Conservation (phyloP, 331 rosid genomes). For the Saraca asoca region DNA sequence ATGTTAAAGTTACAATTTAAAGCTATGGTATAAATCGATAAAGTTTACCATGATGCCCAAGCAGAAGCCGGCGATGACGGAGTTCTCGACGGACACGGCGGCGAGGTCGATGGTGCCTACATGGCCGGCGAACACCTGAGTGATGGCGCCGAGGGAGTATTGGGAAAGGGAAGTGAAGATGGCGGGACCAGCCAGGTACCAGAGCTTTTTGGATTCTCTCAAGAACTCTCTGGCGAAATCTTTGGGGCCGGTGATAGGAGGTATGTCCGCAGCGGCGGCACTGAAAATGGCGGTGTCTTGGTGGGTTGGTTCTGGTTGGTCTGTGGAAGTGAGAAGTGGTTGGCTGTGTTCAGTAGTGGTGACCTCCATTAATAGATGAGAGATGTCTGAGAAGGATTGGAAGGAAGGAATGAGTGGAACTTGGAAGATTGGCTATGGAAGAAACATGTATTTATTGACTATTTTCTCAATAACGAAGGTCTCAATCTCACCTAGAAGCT, state of each 20-base stretch:
- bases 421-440: no score
- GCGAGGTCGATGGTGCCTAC: constrained; percentile 56
- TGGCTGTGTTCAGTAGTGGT: no score
- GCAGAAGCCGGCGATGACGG: constrained; percentile 66
- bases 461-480: no score
- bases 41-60: constrained; percentile 49
- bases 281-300: constrained; percentile 26
- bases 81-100: constrained; percentile 60
- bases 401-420: no score
- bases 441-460: no score
- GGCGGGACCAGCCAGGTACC: constrained; percentile 66
- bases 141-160: constrained; percentile 66
- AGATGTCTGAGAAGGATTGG: no score
- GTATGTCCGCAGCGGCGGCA: constrained; percentile 45
- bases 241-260: constrained; percentile 33
- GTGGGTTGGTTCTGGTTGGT: neutral
- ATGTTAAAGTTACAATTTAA: no score
- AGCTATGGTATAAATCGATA: no score
- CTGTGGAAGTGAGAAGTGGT: no score
- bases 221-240: constrained; percentile 45
- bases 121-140: constrained; percentile 60
- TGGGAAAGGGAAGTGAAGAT: constrained; percentile 54
- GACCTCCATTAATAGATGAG: no score
- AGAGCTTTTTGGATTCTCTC: constrained; percentile 49
- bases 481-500: no score